Base-by-base conservation (phyloP, 225 moss, liverwort and hornwort genomes). In the Thuidium tamariscinum region DNA sequence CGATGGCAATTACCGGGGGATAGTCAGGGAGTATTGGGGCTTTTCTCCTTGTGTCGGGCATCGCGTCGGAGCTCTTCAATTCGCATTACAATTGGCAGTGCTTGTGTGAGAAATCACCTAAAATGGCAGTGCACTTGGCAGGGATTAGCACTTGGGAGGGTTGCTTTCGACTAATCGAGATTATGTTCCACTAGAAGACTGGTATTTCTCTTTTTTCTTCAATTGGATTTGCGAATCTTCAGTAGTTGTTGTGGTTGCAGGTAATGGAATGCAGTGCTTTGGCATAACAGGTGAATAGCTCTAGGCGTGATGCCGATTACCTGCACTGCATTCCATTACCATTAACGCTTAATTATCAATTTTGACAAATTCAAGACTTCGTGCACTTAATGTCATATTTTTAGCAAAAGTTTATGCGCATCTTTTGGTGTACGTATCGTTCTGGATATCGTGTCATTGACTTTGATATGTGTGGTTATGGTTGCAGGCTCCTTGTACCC, bases 261-360 rank as follows among this genome's bases (percentile, higher is more conserved):
- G 48, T 83, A 59, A 14, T 62, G 62, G 15, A 41, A 60, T 27
- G 46, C 61, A 61, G 18, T 61, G 48, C 44, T 73, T 83, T 34
- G 73, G 16, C 23, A 73, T 17, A 77, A 70, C 89, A 95, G 97
- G 94, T 95, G 52, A 95, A 97, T 80, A 97, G 96, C 89, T 95
- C 96, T 95, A 19, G 93, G 96, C 56, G 94, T 96, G 48, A 96
- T 98, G 95, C 95, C 96, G 70, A 96, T 96, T 68, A 95, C 92
- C 81, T 95, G n/a, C n/a, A n/a, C n/a, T n/a, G n/a, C n/a, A n/a
- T n/a, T n/a, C n/a, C n/a, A n/a, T n/a, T n/a, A n/a, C n/a, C n/a
- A n/a, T n/a, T n/a, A n/a, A n/a, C n/a, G n/a, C 16, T 23, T 42
- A 32, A 61, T 32, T n/a, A 22, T 6, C 63, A 48, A 15, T 49